These are phyloP conservation scores for Ophiostoma pallidulum DNA, from an alignment of 2,329 filamentous ascomycete genomes.

Conservation along the genomic window DNA sequence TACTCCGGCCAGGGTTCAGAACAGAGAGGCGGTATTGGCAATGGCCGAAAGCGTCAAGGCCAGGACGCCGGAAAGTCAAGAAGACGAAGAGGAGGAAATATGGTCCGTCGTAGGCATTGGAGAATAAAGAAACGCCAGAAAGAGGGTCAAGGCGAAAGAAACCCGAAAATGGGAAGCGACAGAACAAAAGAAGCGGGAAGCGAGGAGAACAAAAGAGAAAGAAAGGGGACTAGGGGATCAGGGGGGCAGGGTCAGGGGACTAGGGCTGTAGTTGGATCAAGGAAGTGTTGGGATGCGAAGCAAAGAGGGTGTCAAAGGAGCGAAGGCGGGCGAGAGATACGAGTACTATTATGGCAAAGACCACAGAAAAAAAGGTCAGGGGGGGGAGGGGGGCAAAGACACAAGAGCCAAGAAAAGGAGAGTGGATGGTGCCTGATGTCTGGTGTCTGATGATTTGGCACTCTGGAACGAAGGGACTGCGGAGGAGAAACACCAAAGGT, in stretches of 20 bases:
- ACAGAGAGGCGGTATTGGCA: background rate
- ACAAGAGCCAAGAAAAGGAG: background rate
- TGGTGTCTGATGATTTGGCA: background rate
- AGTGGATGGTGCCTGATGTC: too few species aligned
- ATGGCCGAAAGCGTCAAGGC: constrained; percentile 2
- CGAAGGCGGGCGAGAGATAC: background rate
- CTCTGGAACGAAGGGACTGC: background rate
- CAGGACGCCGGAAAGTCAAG: too few species aligned
- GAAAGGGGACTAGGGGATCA: background rate
- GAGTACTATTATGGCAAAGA: background rate
- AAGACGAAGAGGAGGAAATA: too few species aligned
- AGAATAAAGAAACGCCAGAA: background rate
- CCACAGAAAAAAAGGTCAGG: background rate
- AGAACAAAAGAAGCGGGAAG: background rate
- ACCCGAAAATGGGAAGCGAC: background rate
- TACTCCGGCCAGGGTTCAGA: background rate
- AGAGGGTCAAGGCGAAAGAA: background rate
- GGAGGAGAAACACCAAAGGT: background rate
- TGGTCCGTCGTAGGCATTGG: too few species aligned
- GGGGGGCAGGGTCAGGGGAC: background rate
- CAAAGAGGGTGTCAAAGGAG: background rate
- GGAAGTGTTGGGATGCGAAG: constrained; percentile 5
- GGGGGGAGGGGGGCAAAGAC: background rate
- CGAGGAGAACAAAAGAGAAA: background rate
- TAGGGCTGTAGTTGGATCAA: background rate